A percentile compares a stretch with the other conserved stretches of the same genome.
These are phyloP conservation scores for Alternaria rosae DNA, from an alignment of 2,329 filamentous ascomycete species.

Conservation along the genomic window DNA sequence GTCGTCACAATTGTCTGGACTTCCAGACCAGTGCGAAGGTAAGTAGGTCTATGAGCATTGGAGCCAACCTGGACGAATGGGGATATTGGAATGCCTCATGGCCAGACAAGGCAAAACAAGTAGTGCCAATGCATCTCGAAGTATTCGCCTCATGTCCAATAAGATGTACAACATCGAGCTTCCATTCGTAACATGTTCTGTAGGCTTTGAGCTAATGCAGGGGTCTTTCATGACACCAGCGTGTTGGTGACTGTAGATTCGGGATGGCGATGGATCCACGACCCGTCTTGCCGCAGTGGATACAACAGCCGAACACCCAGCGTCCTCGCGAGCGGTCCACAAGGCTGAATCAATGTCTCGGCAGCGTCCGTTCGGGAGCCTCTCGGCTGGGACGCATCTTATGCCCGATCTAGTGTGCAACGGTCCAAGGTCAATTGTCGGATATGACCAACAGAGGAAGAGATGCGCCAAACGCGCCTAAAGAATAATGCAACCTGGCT, in stretches of 20 bases:
- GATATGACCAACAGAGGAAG: background rate
- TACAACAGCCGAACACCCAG: slow-evolving; percentile 8
- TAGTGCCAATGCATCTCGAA: background rate
- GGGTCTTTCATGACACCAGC: background rate
- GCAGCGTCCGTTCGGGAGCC: slow-evolving; percentile 3
- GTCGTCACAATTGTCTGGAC: background rate
- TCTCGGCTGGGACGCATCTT: background rate
- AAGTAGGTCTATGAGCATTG: background rate
- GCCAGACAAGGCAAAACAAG: slow-evolving; percentile 1
- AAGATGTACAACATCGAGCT: background rate
- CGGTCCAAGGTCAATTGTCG: background rate
- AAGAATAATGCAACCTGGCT: background rate
- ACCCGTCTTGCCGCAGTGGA: slow-evolving; percentile 11
- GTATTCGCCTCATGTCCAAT: background rate
- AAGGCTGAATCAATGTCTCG: slow-evolving; percentile 4
- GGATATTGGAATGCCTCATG: background rate
- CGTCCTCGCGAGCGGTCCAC: background rate
- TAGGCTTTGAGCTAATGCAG: slow-evolving; percentile 8
- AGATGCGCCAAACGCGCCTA: background rate
- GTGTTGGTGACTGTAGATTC: slow-evolving; percentile 9
- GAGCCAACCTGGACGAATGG: background rate
- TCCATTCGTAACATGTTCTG: background rate
- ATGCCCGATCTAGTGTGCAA: background rate
- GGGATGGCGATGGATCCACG: background rate
- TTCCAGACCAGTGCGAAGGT: background rate